These are phyloP conservation scores for Silene conica DNA, from an alignment of 148 eudicot genomes.

Conservation along the genomic window DNA sequence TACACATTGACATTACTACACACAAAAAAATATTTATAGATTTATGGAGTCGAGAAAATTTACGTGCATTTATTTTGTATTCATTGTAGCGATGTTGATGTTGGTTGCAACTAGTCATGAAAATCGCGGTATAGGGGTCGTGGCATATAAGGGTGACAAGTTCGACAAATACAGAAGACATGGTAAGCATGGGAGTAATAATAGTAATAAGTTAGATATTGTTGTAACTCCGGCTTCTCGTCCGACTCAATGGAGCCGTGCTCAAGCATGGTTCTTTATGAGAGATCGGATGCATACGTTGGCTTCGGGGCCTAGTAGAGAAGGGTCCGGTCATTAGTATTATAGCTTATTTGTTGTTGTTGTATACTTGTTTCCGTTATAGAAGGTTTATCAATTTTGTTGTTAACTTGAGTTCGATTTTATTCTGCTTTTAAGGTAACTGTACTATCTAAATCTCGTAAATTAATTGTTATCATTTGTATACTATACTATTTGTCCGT, in stretches of 20 bases:
- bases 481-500: too few relatives aligned
- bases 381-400: not conserved
- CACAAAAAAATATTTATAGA: too few relatives aligned
- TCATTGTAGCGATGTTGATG: constrained; percentile 12
- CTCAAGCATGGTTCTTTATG: constrained; percentile 9
- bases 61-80: not conserved
- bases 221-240: not conserved
- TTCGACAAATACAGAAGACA: not conserved
- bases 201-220: not conserved
- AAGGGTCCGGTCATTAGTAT: constrained; percentile 29
- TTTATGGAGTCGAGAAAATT: not conserved
- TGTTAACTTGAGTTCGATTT: not conserved
- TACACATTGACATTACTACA: too few relatives aligned
- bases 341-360: not conserved
- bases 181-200: not conserved
- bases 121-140: not conserved
- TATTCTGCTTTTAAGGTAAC: not conserved
- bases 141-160: not conserved
- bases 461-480: too few relatives aligned
- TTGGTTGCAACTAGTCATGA: not conserved
- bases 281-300: constrained; percentile 23
- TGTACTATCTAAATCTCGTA: not conserved
- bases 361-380: not conserved
- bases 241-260: not conserved
- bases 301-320: constrained; percentile 30